phyloP scores from a whole-genome alignment of 805 yeast species.

The Sungouiella blattae region DNA sequence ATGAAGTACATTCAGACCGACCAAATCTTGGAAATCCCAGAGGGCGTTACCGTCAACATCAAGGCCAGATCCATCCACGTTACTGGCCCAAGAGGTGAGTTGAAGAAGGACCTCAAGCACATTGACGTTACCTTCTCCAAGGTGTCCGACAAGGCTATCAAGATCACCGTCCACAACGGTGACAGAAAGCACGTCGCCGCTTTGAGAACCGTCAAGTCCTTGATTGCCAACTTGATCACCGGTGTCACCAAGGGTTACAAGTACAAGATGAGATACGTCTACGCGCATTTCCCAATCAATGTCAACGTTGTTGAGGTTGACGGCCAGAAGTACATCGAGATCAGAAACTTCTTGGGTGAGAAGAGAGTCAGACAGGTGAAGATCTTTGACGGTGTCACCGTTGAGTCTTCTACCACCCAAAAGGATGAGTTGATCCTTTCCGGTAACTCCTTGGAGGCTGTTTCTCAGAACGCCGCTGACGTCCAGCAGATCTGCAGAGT shows the following conservation, averaged over 20 bases:
- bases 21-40: constrained; percentile 81
- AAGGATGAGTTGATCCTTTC: constrained; percentile 92
- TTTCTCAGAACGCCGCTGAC: constrained; percentile 98
- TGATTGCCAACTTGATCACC: constrained; percentile 88
- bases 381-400: constrained; percentile 85
- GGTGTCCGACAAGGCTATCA: constrained; percentile 67
- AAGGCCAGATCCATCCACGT: constrained; percentile 88
- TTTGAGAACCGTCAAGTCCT: constrained; percentile 96
- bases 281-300: constrained; percentile 99
- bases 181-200: constrained; percentile 99
- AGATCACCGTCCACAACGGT: constrained; percentile 95
- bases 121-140: constrained; percentile 90
- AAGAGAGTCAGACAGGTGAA: constrained; percentile 89
- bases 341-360: constrained; percentile 99
- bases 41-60: constrained; percentile 87
- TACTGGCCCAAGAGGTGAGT: constrained; percentile 96
- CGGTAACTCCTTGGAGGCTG: constrained; percentile 97
- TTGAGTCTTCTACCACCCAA: constrained; percentile 74
- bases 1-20: constrained; percentile 88
- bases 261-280: constrained; percentile 99
- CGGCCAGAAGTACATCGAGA: constrained; percentile 74
- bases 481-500: constrained; percentile 97
- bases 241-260: constrained; percentile 99
- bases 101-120: constrained; percentile 88
- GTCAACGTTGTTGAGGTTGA: constrained; percentile 86